Base-by-base conservation (phyloP, 2,329 filamentous ascomycete species). In the Calonectria montana region DNA sequence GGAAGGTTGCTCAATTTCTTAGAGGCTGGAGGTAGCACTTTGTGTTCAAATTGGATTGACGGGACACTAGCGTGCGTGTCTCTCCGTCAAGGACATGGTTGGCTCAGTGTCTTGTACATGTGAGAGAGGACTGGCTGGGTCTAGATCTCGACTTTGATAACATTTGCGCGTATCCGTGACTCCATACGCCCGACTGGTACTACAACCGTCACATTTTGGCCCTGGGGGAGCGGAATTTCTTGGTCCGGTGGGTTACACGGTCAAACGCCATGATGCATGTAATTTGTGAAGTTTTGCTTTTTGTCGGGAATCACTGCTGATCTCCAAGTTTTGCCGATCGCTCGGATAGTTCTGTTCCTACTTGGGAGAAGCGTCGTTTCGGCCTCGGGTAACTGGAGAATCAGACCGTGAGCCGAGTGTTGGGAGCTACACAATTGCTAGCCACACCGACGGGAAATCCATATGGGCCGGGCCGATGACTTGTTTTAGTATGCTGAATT, bases 41-140 rank as follows among this genome's bases (percentile, higher is more conserved):
- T 61, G 53, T 25, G 53, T 25, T 39, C 21, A 39, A 23, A 39
- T 37, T 59, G 53, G 53, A 39, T 59, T 35, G 35, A 35, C 53
- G 25, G 25, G 37, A 59, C 37, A 39, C 53, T 59, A 59, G 31
- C 23, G 35, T 23, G 13, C n/a, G 16, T 57, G 53, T 59, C 13
- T 59, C 35, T 39, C 37, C 37, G 1, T 15, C 31, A 25, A 39
- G 55, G 48, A 21, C 13, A 62, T 37, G 62, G 25, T 12, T 43
- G 31, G 23, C 35, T 45, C 55, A 35, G 13, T 29, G 15, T 35
- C 62, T 62, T 12, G 27, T 37, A 53, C 68, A 70, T 66, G 68
- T 65, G 62, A 70, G 43, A 65, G 37, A 66, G 35, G 35, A n/a
- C 45, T 10, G 21, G 31, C 39, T 23, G 35, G 41, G 50, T 61